phyloP scores from a whole-genome alignment of 306 rosid species.

The Alnus rubra region DNA sequence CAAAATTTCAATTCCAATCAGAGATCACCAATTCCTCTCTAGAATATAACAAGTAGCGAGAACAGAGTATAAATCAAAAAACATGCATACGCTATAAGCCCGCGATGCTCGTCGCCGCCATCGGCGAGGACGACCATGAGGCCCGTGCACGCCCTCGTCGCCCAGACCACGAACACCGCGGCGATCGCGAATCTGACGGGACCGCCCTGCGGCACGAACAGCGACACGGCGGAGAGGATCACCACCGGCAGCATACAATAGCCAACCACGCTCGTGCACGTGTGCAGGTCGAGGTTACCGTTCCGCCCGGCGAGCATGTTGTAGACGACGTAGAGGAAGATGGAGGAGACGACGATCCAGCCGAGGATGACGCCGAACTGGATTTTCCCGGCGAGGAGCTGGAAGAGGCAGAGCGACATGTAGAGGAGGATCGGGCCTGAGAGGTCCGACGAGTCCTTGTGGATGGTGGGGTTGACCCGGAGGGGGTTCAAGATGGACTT shows the following conservation, averaged over 20 bases:
- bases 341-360: conserved; percentile 92
- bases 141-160: conserved; percentile 76
- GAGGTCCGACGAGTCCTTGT: conserved; percentile 81
- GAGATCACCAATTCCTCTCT: conserved; percentile 32
- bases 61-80: conserved; percentile 93
- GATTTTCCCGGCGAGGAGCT: conserved; percentile 90
- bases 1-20: conserved; percentile 29
- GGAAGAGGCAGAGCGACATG: conserved; percentile 81
- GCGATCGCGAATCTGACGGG: conserved; percentile 53
- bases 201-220: conserved; percentile 73
- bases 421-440: conserved; percentile 95
- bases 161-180: conserved; percentile 78
- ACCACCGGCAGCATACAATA: conserved; percentile 88
- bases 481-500: conserved; percentile 82
- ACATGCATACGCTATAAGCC: conserved; percentile 86
- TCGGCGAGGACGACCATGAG: conserved; percentile 81
- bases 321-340: conserved; percentile 85
- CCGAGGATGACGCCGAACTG: conserved; percentile 95
- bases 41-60: conserved; percentile 86
- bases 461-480: conserved; percentile 66
- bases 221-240: conserved; percentile 69
- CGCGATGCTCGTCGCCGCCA: conserved; percentile 92
- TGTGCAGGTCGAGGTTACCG: conserved; percentile 85
- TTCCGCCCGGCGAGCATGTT: conserved; percentile 92
- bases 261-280: conserved; percentile 92